Conservation (phyloP, 2,329 filamentous ascomycete genomes). For the Colletotrichum sp. region DNA sequence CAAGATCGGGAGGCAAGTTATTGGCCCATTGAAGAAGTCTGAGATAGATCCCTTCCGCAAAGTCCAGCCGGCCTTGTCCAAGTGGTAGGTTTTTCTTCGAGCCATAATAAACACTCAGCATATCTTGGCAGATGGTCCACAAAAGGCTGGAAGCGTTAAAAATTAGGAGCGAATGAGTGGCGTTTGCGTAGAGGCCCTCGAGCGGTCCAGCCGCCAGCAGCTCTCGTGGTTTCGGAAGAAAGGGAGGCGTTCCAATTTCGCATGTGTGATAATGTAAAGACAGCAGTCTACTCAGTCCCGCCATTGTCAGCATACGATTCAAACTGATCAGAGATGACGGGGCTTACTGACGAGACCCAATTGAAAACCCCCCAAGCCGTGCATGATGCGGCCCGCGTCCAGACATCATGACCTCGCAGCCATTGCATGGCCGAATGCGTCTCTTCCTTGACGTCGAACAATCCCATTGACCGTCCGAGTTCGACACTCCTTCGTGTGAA, state of each 20-base stretch:
- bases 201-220: not conserved
- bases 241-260: not conserved
- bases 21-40: not conserved
- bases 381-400: slow-evolving; percentile 19
- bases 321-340: too few species aligned
- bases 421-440: not conserved
- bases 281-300: not conserved
- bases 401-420: not conserved
- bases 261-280: not conserved
- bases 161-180: too few species aligned
- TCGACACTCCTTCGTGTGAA: not conserved
- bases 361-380: slow-evolving; percentile 34
- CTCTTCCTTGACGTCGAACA: not conserved
- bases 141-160: too few species aligned
- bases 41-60: not conserved
- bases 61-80: not conserved
- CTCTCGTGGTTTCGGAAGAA: accelerated
- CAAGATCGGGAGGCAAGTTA: not conserved
- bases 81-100: too few species aligned
- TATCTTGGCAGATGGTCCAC: not conserved
- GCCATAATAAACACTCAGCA: not conserved
- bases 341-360: slow-evolving; percentile 12
- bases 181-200: too few species aligned
- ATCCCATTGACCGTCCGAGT: not conserved
- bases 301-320: not conserved